Base-by-base conservation (phyloP, 306 rosid genomes). In the Lathyrus sativus region DNA sequence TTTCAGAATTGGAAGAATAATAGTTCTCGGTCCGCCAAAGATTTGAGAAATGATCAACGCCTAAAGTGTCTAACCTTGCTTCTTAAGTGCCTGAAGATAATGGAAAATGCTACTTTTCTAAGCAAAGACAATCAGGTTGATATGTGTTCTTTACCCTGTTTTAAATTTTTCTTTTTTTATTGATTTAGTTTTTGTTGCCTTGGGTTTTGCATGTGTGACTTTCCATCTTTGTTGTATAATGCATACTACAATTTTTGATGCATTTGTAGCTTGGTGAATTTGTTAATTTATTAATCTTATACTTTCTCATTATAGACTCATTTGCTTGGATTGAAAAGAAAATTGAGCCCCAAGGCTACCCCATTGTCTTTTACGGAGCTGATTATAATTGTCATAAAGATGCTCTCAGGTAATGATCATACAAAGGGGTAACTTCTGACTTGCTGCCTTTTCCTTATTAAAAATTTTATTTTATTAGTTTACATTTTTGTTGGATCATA, bases 51-150 rank as follows among this genome's bases (percentile, higher is more conserved):
- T 33, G 73, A 79, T 45, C 78, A 77, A 73, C 79, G 38, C 35
- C 62, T 83, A 50, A 81, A 77, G 80, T 78, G 86, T 76, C 76
- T 95, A 56, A 79, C 82, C 74, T 50, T 84, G 38, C 95, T 95
- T 68, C 95, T 90, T 44, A 95, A 90, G 80, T 87, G 99, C 80
- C 82, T 95, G 87, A 90, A 90, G 88, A 88, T 95, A 60, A 95
- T 95, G 99, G 97, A 95, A 84, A 95, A 95, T 78, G 97, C 99
- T 6, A 87, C 99, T 41, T 90, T 90, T 70, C 85, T 95, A 14
- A 95, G 99, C 70, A 79, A 87, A 62, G 92, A 85, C 70, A 95
- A 95, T 77, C 99, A 95, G 97, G 99, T 95, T 75, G 18, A 15
- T 65, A 51, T 42, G 12, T 53, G 68, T 37, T 43, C 41, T 56